Evolutionary conservation across 1,139 yeast species (phyloP), one percentile per base, ranked within the genome.

Genomic region (Pichia sp.): DNA sequence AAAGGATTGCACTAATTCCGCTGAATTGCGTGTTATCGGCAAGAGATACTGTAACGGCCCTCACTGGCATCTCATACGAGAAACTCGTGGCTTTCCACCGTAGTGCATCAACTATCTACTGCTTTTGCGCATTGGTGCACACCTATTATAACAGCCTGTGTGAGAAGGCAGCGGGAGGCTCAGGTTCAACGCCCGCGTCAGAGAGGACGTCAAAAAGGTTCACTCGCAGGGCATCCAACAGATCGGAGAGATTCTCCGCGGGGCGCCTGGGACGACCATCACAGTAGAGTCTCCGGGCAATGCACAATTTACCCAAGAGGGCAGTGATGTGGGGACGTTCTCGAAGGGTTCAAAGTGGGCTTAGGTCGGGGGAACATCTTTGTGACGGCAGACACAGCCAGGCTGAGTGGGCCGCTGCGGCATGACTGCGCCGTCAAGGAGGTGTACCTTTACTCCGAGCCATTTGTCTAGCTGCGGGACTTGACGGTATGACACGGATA

Each of bases 1-100:
- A 77, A 75, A 75, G 81, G 5, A 70, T 76, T 30, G 83, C 84
- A 0, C 68, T 80, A 54, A 71, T 78, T 1, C 84, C 85, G 0
- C 79, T 79, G 61, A 66, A 79, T 34, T 75, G 75, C 57, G 70
- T 78, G 1, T 66, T 80, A 57, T 74, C 81, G 84, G 84, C 1
- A 80, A 81, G 64, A 64, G 79, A 15, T 80, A 79, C 62, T 65
- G 72, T 80, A 41, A 72, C 81, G 8, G 64, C 71, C 6, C 62
- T 79, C 16, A 79, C 84, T 0, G 84, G 84, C 4, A 70, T 80
- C 29, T 72, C 81, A 50, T 80, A 81, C 61, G 85, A 80, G 57
- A 79, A 78, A 61, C 67, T 81, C 59, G 80, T 80, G 61, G 71
- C 72, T 26, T 70, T 72, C 58, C 85, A 81, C 61, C 81, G 79